phyloP scores from a whole-genome alignment of 148 eudicot genomes.

The Amaranthus cruentus region DNA sequence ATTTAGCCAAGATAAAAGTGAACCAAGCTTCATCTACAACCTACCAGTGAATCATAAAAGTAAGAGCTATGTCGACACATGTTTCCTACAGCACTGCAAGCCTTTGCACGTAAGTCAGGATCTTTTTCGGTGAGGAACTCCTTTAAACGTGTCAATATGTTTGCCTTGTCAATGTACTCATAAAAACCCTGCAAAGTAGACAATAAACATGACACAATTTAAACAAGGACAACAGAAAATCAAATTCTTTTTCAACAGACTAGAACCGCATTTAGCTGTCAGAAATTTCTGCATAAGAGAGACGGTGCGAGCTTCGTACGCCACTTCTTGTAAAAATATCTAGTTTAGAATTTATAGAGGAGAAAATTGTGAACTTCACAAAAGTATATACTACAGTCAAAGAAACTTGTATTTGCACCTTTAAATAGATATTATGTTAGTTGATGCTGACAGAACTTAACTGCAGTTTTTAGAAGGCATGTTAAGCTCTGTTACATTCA shows the following conservation, averaged over 20 bases:
- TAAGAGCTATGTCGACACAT: conserved; percentile 94
- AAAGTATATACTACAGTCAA: not conserved
- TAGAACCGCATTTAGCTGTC: not conserved
- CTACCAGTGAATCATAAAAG: conserved; percentile 74
- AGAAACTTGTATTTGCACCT: not conserved
- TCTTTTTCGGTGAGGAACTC: conserved; percentile 72
- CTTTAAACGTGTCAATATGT: conserved; percentile 60
- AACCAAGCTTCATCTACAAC: conserved; percentile 8
- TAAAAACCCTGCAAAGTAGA: conserved; percentile 65
- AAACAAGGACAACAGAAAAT: not conserved
- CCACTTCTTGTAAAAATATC: not conserved
- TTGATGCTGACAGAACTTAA: not conserved
- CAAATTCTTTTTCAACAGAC: not conserved
- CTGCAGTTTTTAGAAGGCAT: not conserved
- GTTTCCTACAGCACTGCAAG: conserved; percentile 91
- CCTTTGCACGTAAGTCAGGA: conserved; percentile 73
- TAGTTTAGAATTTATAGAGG: not conserved
- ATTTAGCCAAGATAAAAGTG: not conserved
- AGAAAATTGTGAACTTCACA: not conserved
- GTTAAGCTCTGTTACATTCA: not conserved
- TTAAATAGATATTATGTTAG: not conserved
- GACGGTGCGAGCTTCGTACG: not conserved
- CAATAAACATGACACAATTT: conserved; percentile 8
- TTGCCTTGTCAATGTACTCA: conserved; percentile 66
- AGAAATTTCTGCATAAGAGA: not conserved